Percentiles rank a stretch among this genome's conserved stretches.
These are phyloP conservation scores for Kalaharituber pfeilii DNA, from an alignment of 2,329 filamentous ascomycete species.

Conservation along the genomic window DNA sequence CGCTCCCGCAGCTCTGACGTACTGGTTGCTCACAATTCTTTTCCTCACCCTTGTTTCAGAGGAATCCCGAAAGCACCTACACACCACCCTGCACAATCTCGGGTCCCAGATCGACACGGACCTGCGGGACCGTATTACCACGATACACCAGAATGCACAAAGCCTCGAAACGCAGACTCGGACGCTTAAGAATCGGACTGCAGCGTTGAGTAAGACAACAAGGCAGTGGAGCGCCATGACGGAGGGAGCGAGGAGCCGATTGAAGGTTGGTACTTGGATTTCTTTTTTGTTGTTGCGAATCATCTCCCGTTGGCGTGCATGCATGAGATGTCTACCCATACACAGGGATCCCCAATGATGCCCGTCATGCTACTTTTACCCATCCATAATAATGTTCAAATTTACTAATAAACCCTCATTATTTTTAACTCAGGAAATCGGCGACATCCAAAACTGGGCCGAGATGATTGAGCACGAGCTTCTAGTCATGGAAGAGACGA, in stretches of 20 bases:
- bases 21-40: too few species aligned
- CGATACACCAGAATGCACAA: conserved; percentile 51
- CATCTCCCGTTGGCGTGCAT: too few species aligned
- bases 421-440: conserved; percentile 36
- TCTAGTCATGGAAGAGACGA: conserved; percentile 45
- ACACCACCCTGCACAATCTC: conserved; percentile 36
- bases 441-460: conserved; percentile 73
- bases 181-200: conserved; percentile 44
- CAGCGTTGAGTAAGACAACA: conserved; percentile 43
- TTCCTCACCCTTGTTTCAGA: conserved; percentile 25
- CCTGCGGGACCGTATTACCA: conserved; percentile 47
- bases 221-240: conserved; percentile 47
- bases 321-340: too few species aligned
- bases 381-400: too few species aligned
- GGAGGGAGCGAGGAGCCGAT: conserved; percentile 41
- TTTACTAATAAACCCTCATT: conserved; percentile 2
- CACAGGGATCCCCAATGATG: too few species aligned
- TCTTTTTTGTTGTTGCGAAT: neutral
- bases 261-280: conserved; percentile 39
- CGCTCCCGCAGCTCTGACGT: too few species aligned
- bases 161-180: conserved; percentile 50
- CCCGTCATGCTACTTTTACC: too few species aligned
- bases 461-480: conserved; percentile 60
- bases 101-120: conserved; percentile 53
- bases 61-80: conserved; percentile 36